Evolutionary conservation across 805 yeast genomes (phyloP), one percentile per base, ranked within the genome.

Genomic region (Metschnikowia cerradonensis): DNA sequence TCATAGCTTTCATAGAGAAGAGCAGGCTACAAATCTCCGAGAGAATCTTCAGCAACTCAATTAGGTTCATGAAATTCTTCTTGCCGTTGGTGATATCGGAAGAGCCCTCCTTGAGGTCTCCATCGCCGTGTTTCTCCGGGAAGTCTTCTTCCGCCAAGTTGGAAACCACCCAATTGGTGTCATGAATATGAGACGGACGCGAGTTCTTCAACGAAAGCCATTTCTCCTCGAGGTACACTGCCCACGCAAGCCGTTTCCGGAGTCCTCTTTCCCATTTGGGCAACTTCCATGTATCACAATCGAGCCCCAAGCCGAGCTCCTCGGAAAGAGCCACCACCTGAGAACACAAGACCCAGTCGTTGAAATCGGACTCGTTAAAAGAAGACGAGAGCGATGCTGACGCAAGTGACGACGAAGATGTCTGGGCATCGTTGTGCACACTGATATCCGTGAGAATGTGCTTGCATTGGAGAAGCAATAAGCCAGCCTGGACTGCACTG

Each of bases 251-350:
- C 52, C 98, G 75, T 59, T 89, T 80, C 47, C 99, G 76, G 45
- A 92, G 70, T 5, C 96, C 95, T 46, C 96, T 76, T 63, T 92
- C 99, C 98, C 98, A 94, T 59, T 86, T 84, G 0, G 98, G 98
- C 34, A 92, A 70, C 60, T 87, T 84, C 99, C 99, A 92, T 56
- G 79, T 80, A 51, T 86, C 83, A 61, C 97, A 91, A 62, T 91
- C 92, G n/a, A 89, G 74, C 0, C 96, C 96, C 10, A 92, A 72
- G 0, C 98, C 97, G 15, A 92, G 72, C 58, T 92, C 96, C 67
- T 92, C 97, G 0, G 97, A 84, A 17, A 91, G 68, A 0, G 96
- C 86, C 5, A 89, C 91, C 20, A 92, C 88, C 57, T 89, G 95
- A 2, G 95, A 87, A 63, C 89, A 86, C 38, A 91, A 67, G 3